Evolutionary conservation across 257 asterid genomes (phyloP).

Genomic region (Jaltomata sinuosa): DNA sequence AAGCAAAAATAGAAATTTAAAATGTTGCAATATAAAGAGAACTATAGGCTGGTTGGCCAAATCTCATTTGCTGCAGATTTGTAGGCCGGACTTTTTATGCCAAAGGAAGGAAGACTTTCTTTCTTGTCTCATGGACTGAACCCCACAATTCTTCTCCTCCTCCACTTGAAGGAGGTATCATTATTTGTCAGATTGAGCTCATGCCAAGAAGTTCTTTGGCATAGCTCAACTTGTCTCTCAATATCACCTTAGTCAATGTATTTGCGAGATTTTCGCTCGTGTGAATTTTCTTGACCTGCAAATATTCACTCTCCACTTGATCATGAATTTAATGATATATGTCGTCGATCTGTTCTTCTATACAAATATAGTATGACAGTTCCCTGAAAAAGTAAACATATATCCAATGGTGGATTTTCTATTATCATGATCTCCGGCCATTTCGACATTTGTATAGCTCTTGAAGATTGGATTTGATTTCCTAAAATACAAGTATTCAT

Average conservation of each 20-base stretch:
- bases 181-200: not conserved
- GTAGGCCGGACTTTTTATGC: not conserved
- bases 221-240: not conserved
- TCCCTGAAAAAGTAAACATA: too few species aligned
- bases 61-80: not conserved
- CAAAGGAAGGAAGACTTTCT: not conserved
- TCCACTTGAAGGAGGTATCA: not conserved
- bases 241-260: not conserved
- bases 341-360: not conserved
- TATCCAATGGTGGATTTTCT: too few species aligned
- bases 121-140: not conserved
- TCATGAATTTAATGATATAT: not conserved
- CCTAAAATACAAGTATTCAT: too few species aligned
- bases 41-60: not conserved
- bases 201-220: not conserved
- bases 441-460: too few species aligned
- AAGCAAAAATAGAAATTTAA: not conserved
- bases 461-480: too few species aligned
- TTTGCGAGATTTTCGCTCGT: not conserved
- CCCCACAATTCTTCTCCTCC: not conserved
- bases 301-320: too few species aligned
- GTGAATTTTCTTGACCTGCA: not conserved
- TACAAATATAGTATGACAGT: not conserved
- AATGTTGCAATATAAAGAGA: not conserved
- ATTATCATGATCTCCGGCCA: too few species aligned